phyloP scores from a whole-genome alignment of 2,329 filamentous ascomycete genomes.

The Colletotrichum theobromicola region DNA sequence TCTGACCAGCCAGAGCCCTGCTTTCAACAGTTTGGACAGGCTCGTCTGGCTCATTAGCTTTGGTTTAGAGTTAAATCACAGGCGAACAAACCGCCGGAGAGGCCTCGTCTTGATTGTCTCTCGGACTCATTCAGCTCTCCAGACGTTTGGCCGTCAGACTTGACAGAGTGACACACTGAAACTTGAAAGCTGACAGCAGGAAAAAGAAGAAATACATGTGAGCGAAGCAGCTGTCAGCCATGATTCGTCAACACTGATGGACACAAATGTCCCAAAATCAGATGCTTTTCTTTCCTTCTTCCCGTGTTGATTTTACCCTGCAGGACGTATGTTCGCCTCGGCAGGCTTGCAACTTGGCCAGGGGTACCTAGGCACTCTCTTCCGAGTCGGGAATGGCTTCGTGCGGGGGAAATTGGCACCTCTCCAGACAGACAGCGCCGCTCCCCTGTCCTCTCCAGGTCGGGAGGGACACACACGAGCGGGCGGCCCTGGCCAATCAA shows the following conservation, averaged over 20 bases:
- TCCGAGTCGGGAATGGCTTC: slow-evolving; percentile 2
- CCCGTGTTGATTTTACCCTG: neutral
- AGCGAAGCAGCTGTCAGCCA: neutral
- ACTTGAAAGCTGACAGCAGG: neutral
- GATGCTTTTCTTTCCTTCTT: slow-evolving; percentile 3
- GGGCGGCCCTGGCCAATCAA: neutral
- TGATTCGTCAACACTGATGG: neutral
- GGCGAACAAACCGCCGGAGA: neutral
- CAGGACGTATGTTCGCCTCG: neutral
- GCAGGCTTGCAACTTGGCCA: neutral
- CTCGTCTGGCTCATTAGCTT: neutral
- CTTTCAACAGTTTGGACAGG: neutral
- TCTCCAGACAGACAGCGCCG: neutral
- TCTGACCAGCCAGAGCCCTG: neutral
- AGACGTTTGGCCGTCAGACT: neutral
- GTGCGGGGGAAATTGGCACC: slow-evolving; percentile 16
- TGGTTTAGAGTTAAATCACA: slow-evolving; percentile 7
- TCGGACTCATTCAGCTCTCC: no score
- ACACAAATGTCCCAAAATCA: neutral
- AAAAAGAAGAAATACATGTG: neutral
- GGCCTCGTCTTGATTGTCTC: neutral
- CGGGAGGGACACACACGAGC: neutral
- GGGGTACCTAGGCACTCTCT: neutral
- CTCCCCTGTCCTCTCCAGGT: neutral
- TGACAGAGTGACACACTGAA: neutral